Evolutionary conservation across 192 early-diverging fungal species (phyloP).

Genomic region (Linnemannia exigua): DNA sequence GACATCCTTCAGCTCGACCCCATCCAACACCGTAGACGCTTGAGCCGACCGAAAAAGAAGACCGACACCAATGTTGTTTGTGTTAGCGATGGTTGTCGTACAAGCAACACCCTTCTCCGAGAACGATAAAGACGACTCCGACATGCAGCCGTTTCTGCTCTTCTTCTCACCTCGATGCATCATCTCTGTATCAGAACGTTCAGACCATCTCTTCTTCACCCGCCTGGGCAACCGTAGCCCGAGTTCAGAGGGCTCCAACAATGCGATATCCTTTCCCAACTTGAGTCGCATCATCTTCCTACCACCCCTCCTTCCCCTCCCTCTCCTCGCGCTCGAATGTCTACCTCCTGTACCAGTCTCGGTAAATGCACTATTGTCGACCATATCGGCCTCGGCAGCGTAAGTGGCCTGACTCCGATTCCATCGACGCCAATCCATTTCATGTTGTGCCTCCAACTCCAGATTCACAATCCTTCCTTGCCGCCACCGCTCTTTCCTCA

Average conservation of each 20-base stretch:
- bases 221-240: slow-evolving; percentile 29
- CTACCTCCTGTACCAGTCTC: too few species aligned
- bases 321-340: background rate
- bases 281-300: slow-evolving; percentile 28
- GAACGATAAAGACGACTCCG: background rate
- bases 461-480: slow-evolving; percentile 31
- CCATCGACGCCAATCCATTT: slow-evolving; percentile 53
- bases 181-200: background rate
- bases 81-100: background rate
- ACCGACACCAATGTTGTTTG: background rate
- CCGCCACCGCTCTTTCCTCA: slow-evolving; percentile 44
- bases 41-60: background rate
- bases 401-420: slow-evolving; percentile 13
- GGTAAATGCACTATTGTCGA: too few species aligned
- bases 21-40: slow-evolving; percentile 3
- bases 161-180: background rate
- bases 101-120: background rate
- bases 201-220: background rate
- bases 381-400: background rate
- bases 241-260: slow-evolving; percentile 37
- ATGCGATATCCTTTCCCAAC: slow-evolving; percentile 29
- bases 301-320: background rate
- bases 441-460: slow-evolving; percentile 47
- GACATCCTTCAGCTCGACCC: slow-evolving; percentile 8
- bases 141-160: background rate